Conservation (phyloP, 306 rosid species). For the Fagus crenata region DNA sequence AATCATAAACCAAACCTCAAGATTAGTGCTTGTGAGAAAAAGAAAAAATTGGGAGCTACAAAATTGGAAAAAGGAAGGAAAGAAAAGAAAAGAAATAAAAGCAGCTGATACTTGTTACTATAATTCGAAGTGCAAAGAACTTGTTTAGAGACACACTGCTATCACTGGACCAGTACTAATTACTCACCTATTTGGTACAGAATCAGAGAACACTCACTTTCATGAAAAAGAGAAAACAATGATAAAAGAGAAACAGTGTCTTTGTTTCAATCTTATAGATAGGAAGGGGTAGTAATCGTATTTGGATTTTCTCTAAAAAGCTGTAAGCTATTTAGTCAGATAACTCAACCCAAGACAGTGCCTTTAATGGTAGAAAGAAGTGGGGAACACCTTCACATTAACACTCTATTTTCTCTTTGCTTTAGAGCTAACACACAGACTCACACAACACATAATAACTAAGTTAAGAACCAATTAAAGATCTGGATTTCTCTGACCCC, state of each 20-base stretch:
- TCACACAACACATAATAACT: background rate
- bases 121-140: background rate
- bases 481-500: conserved; percentile 17
- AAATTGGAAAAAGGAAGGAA: background rate
- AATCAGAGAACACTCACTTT: conserved; percentile 28
- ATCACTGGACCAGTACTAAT: background rate
- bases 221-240: background rate
- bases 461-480: conserved; percentile 10
- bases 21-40: background rate
- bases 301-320: conserved; percentile 3
- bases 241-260: background rate
- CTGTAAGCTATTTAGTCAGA: background rate
- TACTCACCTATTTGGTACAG: conserved; percentile 17
- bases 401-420: background rate
- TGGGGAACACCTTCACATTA: conserved; percentile 1
- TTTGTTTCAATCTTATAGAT: background rate
- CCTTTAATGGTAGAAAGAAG: conserved; percentile 5
- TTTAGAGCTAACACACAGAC: background rate
- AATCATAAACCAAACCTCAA: conserved; percentile 1
- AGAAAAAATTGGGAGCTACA: background rate
- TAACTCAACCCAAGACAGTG: conserved; percentile 6
- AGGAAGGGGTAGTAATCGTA: background rate
- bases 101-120: conserved; percentile 9
- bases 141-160: conserved; percentile 9
- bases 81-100: background rate